These are phyloP conservation scores for Tricholoma furcatifolium DNA, from an alignment of 768 basidiomycete genomes.

Conservation along the genomic window DNA sequence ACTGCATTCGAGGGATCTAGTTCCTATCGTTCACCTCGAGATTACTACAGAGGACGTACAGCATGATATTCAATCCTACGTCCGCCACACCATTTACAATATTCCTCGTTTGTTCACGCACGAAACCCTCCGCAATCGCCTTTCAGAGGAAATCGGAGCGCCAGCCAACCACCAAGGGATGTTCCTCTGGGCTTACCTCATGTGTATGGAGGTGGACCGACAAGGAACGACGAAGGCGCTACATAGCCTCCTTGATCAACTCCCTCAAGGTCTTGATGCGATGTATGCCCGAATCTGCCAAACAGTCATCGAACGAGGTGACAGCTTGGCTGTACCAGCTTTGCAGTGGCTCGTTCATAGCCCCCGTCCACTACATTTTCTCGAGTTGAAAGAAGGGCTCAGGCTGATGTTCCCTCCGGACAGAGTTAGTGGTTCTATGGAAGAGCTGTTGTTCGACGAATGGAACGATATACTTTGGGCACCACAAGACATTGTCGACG, in stretches of 20 bases:
- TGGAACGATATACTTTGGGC: slow-evolving; percentile 6
- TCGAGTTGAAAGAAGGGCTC: slow-evolving; percentile 7
- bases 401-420: slow-evolving; percentile 1
- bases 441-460: slow-evolving; percentile 1
- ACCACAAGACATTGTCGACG: slow-evolving; percentile 10
- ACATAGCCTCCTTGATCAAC: background rate
- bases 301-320: background rate
- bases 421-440: background rate
- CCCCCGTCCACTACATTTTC: slow-evolving; percentile 1
- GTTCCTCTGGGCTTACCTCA: slow-evolving; percentile 9
- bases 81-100: background rate
- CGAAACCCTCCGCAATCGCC: background rate
- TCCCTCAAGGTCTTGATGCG: slow-evolving; percentile 5
- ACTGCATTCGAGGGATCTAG: background rate
- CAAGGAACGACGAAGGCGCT: background rate
- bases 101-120: background rate
- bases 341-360: slow-evolving; percentile 7
- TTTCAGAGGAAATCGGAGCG: background rate
- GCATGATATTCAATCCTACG: slow-evolving; percentile 3
- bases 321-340: slow-evolving; percentile 2
- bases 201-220: slow-evolving; percentile 9
- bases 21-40: background rate
- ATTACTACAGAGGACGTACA: slow-evolving; percentile 2
- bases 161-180: slow-evolving; percentile 9
- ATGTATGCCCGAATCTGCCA: slow-evolving; percentile 9